Evolutionary conservation across 495 filamentous ascomycete species (phyloP).

Genomic region (Penicillium alfredii): DNA sequence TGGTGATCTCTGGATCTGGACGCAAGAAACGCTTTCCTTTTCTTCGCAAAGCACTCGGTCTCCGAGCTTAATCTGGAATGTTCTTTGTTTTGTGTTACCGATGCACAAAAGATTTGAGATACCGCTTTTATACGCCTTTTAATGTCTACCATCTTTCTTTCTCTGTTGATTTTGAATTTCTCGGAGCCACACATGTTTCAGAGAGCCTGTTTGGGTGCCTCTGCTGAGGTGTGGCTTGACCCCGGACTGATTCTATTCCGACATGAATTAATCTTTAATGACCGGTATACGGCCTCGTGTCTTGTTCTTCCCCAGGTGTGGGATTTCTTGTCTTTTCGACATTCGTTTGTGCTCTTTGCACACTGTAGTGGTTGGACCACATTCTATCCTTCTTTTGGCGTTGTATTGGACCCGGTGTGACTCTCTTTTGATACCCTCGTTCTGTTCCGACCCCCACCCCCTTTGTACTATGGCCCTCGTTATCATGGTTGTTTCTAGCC

Average conservation of each 20-base stretch:
- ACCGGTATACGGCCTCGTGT: conserved; percentile 12
- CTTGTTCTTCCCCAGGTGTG: too few relatives aligned
- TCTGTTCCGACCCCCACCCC: not conserved
- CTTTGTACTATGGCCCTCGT: not conserved
- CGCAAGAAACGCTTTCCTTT: conserved; percentile 48
- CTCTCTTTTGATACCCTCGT: not conserved
- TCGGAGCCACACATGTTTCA: conserved; percentile 1
- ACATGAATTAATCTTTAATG: conserved; percentile 29
- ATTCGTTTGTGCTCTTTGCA: too few relatives aligned
- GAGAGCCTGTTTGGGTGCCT: not conserved
- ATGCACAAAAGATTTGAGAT: not conserved
- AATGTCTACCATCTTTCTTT: not conserved
- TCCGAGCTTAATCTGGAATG: conserved; percentile 26
- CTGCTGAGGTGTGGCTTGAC: too few relatives aligned
- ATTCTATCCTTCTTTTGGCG: not conserved
- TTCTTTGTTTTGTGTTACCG: conserved; percentile 1
- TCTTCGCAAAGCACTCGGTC: conserved; percentile 44
- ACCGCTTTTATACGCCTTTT: not conserved
- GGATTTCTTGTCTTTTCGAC: too few relatives aligned
- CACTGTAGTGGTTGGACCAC: too few relatives aligned
- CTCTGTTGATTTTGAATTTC: not conserved
- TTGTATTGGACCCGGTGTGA: not conserved
- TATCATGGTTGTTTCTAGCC: too few relatives aligned
- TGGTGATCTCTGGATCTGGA: conserved; percentile 33
- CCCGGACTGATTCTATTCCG: conserved; percentile 2